Base-by-base conservation (phyloP, 192 early-diverging fungal species). In the Coemansia furcata region DNA sequence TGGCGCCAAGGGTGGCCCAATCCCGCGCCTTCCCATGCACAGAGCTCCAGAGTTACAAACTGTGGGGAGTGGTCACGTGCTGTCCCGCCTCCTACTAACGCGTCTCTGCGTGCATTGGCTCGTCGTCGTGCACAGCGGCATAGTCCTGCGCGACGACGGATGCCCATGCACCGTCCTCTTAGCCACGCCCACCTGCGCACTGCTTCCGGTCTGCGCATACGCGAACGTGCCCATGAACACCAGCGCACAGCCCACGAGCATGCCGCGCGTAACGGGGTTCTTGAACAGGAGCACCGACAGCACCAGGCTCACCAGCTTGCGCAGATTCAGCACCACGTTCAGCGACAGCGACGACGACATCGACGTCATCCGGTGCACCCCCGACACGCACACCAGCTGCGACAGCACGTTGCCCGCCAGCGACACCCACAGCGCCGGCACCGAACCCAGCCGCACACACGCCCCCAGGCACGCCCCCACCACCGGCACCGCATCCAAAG, bases 371-470 rank as follows among this genome's bases (percentile, higher is more conserved):
- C 87, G 83, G 55, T 94, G 91, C 1, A 97, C 95, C 6, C 93
- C 95, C 35, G 93, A 88, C 5, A 94, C 91, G 63, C 95, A 97
- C 43, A 94, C 84, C 80, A 92, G 92, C 91, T 96, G 95, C 36
- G 93, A 94, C 17, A 90, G 42, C 0, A 89, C 80, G 49, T 96
- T 94, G 36, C 89, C 67, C 0, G 76, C 66, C 19, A 95, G 75
- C 68, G 89, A 91, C 6, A 88, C 39, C 92, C 93, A 96, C 52
- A 93, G 59, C 17, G 68, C 74, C 0, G 92, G 93, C 4, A 94
- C 61, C 6, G 68, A 60, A 1, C 82, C 65, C 7, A 62, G 46
- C 14, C 64, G 64, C 36, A 89, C 8, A 15, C 50, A 19, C 4
- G 44, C n/a, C 6, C 15, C 35, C 8, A 66, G 59, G 14, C 32